Percentiles rank a stretch among this genome's conserved stretches.
Conservation (phyloP, 2,329 filamentous ascomycete species). For the Aspergillus quadricinctus region DNA sequence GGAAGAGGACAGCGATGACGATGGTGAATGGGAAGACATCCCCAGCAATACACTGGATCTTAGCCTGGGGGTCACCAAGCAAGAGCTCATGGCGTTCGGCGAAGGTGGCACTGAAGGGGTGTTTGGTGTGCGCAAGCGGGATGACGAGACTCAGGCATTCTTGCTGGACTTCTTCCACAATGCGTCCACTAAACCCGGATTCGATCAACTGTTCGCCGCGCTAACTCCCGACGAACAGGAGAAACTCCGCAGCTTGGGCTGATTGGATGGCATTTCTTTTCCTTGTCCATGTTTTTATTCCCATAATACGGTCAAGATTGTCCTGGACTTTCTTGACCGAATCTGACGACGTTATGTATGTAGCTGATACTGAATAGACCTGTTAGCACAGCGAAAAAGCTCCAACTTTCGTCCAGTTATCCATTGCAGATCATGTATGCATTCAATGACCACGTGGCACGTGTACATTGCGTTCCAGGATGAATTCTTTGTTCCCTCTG, state of each 20-base stretch:
- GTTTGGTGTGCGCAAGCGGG: slow-evolving; percentile 58
- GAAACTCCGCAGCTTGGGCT: slow-evolving; percentile 33
- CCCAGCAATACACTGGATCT: slow-evolving; percentile 72
- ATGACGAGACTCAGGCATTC: slow-evolving; percentile 87
- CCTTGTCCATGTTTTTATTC: neutral
- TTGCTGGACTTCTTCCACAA: slow-evolving; percentile 73
- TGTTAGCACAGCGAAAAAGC: neutral
- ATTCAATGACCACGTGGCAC: neutral
- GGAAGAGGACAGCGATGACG: slow-evolving; percentile 61
- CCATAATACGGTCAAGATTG: neutral
- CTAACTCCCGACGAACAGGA: slow-evolving; percentile 50
- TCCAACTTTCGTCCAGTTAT: neutral
- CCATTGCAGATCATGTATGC: neutral
- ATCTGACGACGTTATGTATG: neutral
- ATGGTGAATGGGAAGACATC: slow-evolving; percentile 88
- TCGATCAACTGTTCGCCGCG: slow-evolving; percentile 52
- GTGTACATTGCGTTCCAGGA: neutral
- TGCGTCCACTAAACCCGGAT: slow-evolving; percentile 50
- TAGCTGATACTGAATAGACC: neutral
- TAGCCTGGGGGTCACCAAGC: slow-evolving; percentile 62
- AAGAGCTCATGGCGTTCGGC: slow-evolving; percentile 75
- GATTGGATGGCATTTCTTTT: neutral
- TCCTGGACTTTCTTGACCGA: neutral
- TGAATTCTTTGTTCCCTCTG: neutral
- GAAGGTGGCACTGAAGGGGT: slow-evolving; percentile 48